Percentiles rank a stretch among this genome's conserved stretches.
phyloP scores from a whole-genome alignment of 352 stramenopile species.

The Globisporangium viniferum region DNA sequence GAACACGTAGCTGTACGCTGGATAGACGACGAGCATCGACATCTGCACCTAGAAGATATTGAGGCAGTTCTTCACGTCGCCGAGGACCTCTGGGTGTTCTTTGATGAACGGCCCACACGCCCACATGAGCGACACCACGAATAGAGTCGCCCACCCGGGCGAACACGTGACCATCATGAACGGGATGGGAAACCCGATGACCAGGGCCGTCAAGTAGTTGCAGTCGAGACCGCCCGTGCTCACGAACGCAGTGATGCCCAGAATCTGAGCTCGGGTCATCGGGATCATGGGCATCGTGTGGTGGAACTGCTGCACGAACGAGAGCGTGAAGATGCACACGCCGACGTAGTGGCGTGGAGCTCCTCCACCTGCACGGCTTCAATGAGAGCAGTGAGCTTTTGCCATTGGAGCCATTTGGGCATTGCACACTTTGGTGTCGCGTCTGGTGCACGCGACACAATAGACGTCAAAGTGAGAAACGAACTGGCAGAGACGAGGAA shows the following conservation, averaged over 20 bases:
- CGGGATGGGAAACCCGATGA: neutral
- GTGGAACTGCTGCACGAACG: constrained; percentile 9
- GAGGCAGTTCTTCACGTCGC: constrained; percentile 7
- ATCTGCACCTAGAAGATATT: constrained; percentile 11
- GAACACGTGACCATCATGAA: neutral
- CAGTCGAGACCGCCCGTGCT: neutral
- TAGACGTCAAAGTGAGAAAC: too few relatives aligned
- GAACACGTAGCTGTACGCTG: constrained; percentile 30
- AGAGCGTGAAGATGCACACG: constrained; percentile 9
- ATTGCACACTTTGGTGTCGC: neutral
- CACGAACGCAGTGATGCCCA: neutral
- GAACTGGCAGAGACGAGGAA: too few relatives aligned
- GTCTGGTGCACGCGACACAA: too few relatives aligned
- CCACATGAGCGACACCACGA: neutral
- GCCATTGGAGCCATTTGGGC: neutral
- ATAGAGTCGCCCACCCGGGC: neutral
- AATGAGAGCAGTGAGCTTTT: neutral
- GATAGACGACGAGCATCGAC: constrained; percentile 23
- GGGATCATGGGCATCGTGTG: constrained; percentile 1
- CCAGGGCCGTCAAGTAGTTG: neutral
- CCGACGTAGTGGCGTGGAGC: constrained; percentile 16
- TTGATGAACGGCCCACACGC: neutral
- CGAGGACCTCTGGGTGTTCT: constrained; percentile 3
- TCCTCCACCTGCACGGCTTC: constrained; percentile 17
- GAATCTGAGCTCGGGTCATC: neutral